Base-by-base conservation (phyloP, 352 stramenopile species). In the Ophiocytium majus region DNA sequence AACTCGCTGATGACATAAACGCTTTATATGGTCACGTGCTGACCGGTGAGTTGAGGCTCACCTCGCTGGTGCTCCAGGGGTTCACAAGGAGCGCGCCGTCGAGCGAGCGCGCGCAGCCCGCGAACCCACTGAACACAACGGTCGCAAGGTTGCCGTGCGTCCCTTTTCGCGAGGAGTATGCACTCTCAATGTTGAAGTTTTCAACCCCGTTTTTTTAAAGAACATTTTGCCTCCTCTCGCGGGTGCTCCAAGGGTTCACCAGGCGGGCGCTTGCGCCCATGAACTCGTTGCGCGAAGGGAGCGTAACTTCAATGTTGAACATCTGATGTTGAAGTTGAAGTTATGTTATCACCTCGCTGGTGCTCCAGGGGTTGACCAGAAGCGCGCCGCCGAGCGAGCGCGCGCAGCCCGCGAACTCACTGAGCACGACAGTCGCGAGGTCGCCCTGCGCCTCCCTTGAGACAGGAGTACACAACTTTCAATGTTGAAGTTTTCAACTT, bases 401-500 rank as follows among this genome's bases (percentile, higher is more conserved):
- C 5, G 86, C 86, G 50, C 86, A 90, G 33, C 86, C 86, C n/a
- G 86, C 83, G 76, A 89, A 89, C 74, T 89, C 86, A 43, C 66
- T 84, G 43, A 89, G 79, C 9, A 89, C 57, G 1, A 89, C 83
- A 0, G 83, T 86, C 14, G 78, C 86, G 0, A 84, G 76, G n/a
- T 82, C 50, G 1, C 75, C n/a, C 28, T 81, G 50, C n/a, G 50
- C 83, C 64, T 88, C 86, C 83, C n/a, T n/a, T n/a, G n/a, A n/a
- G n/a, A 23, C 86, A 33, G 0, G 83, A 85, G 19, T 86, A 80
- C 1, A 97, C 92, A 86, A 86, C 95, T 97, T 90, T 98, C 94
- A 34, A 97, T n/a, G n/a, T n/a, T n/a, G n/a, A n/a, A n/a, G n/a
- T n/a, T n/a, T n/a, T n/a, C n/a, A n/a, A n/a, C n/a, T n/a, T n/a